Percentiles rank a stretch among this genome's conserved stretches.
Evolutionary conservation across 2,329 filamentous ascomycete species (phyloP).

Genomic region (Talaromyces sp.): DNA sequence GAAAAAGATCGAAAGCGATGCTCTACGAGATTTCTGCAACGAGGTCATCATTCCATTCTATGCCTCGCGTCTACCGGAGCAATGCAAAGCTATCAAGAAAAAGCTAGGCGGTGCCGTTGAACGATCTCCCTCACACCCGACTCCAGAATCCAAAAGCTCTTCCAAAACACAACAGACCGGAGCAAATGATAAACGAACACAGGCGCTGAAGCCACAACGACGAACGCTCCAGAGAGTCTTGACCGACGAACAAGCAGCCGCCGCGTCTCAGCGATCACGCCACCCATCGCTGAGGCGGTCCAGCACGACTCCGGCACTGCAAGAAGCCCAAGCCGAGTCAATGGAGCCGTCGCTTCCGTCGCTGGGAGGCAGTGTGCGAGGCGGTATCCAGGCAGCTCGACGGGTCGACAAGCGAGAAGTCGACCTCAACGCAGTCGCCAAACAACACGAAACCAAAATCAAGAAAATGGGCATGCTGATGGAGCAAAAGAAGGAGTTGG

Average conservation of each 20-base stretch:
- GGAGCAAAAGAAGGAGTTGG: constrained; percentile 45
- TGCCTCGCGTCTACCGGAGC: constrained; percentile 41
- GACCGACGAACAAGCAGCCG: constrained; percentile 37
- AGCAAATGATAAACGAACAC: constrained; percentile 23
- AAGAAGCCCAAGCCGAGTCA: constrained; percentile 35
- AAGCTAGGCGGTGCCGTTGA: constrained; percentile 42
- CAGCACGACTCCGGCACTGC: constrained; percentile 37
- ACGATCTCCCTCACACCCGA: constrained; percentile 29
- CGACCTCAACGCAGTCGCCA: constrained; percentile 41
- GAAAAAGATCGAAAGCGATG: constrained; percentile 37
- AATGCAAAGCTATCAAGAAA: constrained; percentile 41
- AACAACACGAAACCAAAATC: constrained; percentile 41
- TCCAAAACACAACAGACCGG: constrained; percentile 25
- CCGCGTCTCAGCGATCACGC: constrained; percentile 23
- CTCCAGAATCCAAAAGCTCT: constrained; percentile 24
- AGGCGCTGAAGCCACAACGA: constrained; percentile 20
- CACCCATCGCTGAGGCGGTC: constrained; percentile 38
- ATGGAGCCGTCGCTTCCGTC: constrained; percentile 36
- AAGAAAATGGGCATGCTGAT: constrained; percentile 41
- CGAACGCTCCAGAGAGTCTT: constrained; percentile 42
- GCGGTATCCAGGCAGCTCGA: constrained; percentile 41
- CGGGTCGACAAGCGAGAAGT: constrained; percentile 45
- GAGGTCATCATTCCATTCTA: constrained; percentile 49
- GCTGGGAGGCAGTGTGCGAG: constrained; percentile 31
- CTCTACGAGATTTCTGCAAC: constrained; percentile 46